Conservation (phyloP, 139 green algal genomes). For the Nannochloris sp. region DNA sequence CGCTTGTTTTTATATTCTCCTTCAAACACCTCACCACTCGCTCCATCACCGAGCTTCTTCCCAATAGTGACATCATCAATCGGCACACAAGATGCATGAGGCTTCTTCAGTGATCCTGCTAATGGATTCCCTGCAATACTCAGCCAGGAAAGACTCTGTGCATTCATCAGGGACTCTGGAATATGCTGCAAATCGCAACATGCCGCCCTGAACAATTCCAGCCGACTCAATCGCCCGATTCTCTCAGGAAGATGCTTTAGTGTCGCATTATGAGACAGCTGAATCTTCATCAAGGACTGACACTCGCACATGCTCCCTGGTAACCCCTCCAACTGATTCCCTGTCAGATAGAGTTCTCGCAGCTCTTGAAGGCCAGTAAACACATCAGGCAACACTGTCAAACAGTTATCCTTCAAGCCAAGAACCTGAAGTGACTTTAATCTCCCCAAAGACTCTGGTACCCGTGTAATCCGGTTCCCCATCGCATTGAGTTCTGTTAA, state of each 20-base stretch:
- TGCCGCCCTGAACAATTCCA: slow-evolving; percentile 71
- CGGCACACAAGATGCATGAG: background rate
- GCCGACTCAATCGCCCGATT: slow-evolving; percentile 40
- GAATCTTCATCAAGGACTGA: slow-evolving; percentile 11
- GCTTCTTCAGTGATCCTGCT: slow-evolving; percentile 19
- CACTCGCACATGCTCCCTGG: slow-evolving; percentile 3
- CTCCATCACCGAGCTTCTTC: slow-evolving; percentile 62
- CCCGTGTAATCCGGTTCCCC: slow-evolving; percentile 32
- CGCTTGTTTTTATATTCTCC: slow-evolving; percentile 23
- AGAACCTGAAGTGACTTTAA: slow-evolving; percentile 31
- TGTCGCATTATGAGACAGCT: slow-evolving; percentile 74
- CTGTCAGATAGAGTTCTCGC: slow-evolving; percentile 29
- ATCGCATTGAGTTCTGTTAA: slow-evolving; percentile 45
- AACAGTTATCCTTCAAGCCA: slow-evolving; percentile 41
- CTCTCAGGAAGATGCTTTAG: slow-evolving; percentile 35
- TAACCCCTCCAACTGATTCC: slow-evolving; percentile 20
- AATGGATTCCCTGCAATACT: slow-evolving; percentile 63
- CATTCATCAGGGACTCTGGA: slow-evolving; percentile 26
- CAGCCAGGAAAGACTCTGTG: slow-evolving; percentile 60
- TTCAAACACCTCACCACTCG: slow-evolving; percentile 62
- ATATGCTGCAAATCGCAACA: slow-evolving; percentile 37
- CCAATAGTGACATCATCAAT: slow-evolving; percentile 33
- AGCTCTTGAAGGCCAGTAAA: slow-evolving; percentile 21
- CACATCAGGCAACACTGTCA: slow-evolving; percentile 14
- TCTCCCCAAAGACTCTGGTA: slow-evolving; percentile 44